phyloP scores from a whole-genome alignment of 2,329 filamentous ascomycete species.

The Thielaviopsis musarum region DNA sequence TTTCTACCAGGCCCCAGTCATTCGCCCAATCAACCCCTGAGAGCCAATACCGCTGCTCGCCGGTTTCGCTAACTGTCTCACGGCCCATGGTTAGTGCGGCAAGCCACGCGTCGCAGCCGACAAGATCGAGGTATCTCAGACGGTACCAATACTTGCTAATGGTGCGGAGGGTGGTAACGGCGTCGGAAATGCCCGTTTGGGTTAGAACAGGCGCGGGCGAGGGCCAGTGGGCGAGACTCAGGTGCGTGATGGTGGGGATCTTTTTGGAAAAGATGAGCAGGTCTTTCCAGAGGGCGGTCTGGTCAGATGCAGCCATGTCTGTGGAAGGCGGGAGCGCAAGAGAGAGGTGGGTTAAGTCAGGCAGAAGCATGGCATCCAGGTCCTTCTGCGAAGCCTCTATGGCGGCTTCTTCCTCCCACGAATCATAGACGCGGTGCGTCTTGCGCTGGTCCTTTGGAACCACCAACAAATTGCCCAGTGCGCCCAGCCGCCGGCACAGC shows the following conservation, averaged over 20 bases:
- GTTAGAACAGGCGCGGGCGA: background rate
- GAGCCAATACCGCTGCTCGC: background rate
- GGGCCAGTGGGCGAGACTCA: background rate
- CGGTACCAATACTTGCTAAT: background rate
- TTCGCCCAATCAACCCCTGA: slow-evolving; percentile 1
- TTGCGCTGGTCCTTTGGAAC: background rate
- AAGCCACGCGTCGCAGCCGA: background rate
- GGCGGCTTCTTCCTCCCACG: background rate
- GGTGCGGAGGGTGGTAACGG: background rate
- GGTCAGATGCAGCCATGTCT: background rate
- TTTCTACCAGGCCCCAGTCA: background rate
- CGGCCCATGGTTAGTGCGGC: background rate
- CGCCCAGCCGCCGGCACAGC: background rate
- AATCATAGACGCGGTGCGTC: background rate
- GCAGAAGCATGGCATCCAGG: background rate
- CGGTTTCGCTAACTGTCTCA: background rate
- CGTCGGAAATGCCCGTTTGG: background rate
- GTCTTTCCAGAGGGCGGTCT: background rate
- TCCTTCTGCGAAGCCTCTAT: background rate
- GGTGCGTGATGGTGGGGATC: background rate
- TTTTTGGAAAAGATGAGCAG: background rate
- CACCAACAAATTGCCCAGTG: background rate
- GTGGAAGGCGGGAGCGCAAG: background rate
- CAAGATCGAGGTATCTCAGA: background rate
- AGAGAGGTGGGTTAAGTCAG: background rate